Conservation (phyloP, 306 rosid species). For the Benincasa hispida region DNA sequence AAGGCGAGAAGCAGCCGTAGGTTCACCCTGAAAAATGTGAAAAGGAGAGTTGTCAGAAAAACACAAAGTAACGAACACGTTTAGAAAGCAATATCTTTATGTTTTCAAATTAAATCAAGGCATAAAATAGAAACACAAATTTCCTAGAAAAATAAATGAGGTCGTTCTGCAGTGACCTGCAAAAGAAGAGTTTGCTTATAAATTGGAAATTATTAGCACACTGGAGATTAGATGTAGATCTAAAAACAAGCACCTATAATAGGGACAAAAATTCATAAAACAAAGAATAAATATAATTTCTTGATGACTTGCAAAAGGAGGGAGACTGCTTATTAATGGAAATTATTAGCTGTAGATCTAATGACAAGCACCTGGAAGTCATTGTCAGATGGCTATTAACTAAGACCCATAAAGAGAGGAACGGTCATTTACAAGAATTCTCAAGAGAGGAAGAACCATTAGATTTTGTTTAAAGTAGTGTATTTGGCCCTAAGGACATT, state of each 20-base stretch:
- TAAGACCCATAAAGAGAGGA: neutral
- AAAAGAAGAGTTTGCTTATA: neutral
- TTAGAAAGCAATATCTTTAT: neutral
- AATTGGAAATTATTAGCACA: neutral
- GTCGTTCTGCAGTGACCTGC: neutral
- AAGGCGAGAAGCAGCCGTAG: slow-evolving; percentile 57
- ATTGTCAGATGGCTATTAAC: neutral
- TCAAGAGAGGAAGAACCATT: neutral
- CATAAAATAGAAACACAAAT: neutral
- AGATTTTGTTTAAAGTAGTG: no score
- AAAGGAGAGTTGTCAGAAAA: neutral
- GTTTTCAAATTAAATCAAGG: neutral
- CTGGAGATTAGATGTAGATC: neutral
- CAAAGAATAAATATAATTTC: no score
- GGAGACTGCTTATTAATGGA: no score
- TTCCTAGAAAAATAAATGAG: neutral
- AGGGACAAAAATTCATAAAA: neutral
- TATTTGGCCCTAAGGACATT: no score
- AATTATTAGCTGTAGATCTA: no score
- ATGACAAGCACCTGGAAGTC: neutral
- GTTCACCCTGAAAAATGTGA: slow-evolving; percentile 39
- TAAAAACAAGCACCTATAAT: neutral
- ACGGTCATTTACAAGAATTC: neutral
- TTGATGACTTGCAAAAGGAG: no score
- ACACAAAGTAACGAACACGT: neutral